Base-by-base conservation (phyloP, 2,329 filamentous ascomycete species). In the Tolypocladium capitatum region DNA sequence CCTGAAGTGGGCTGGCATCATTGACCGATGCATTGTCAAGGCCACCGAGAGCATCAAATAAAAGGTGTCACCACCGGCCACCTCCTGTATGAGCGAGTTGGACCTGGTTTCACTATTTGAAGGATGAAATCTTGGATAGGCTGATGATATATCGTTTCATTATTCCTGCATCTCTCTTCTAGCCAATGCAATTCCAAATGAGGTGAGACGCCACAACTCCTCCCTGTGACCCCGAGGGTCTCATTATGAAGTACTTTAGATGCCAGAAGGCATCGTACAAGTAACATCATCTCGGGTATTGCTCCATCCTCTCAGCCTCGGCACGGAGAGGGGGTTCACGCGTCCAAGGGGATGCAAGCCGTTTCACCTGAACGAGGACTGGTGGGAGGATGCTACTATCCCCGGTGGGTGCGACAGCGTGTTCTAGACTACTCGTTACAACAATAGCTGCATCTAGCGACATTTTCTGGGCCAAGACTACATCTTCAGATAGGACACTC, bases 1-100 rank as follows among this genome's bases (percentile, higher is more conserved):
- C 0, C 55, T 73, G 41, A 75, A 72, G 57, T 83, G 80, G 80
- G 69, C 74, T 2, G 66, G 63, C 18, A 81, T 83, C 48, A 80
- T 83, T 48, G 68, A 76, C 44, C 62, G 61, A 16, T 73, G 69
- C 45, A 67, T 83, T 34, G 54, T 58, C 32, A 66, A 67, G 14
- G 77, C 76, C 4, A 67, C 66, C 27, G 63, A 68, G 51, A 68
- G 59, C 35, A 53, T 72, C 43, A 50, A 57, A 5, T 56, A 51
- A 51, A n/a, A 18, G n/a, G n/a, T n/a, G n/a, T n/a, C n/a, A n/a
- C n/a, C n/a, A n/a, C n/a, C 20, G 13, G n/a, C 11, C 5, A 8
- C 28, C 24, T 24, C 24, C 24, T 5, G 24, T 3, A 24, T 24
- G 5, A 24, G 24, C 24, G 24, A 24, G 24, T 24, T 24, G 24